These are phyloP conservation scores for Fistulinella cinereoalba DNA, from an alignment of 1,284 basidiomycete species.

Conservation along the genomic window DNA sequence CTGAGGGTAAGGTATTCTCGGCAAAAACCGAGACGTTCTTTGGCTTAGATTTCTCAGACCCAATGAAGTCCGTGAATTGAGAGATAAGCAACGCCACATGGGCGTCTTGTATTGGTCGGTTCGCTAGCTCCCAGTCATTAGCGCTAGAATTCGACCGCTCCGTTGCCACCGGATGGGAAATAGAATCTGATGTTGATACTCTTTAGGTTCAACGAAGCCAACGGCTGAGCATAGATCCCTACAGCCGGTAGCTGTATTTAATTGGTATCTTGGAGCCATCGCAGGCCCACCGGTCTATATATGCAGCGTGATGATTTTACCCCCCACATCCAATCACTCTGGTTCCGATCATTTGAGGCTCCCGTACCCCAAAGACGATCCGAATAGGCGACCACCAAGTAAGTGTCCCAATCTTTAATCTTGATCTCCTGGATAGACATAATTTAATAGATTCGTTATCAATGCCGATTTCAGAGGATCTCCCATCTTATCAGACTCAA, in stretches of 20 bases:
- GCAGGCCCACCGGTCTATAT: conserved; percentile 15
- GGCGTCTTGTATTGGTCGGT: conserved; percentile 6
- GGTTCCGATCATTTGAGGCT: no score
- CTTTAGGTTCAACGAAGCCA: not conserved
- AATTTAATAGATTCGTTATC: conserved; percentile 6
- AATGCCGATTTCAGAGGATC: not conserved
- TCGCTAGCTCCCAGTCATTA: not conserved
- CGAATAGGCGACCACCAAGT: conserved; percentile 8
- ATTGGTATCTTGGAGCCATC: not conserved
- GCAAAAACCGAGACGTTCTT: no score
- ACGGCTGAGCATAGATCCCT: not conserved
- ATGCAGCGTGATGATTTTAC: not conserved
- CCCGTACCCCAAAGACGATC: no score
- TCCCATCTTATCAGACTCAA: conserved; percentile 7
- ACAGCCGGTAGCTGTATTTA: not conserved
- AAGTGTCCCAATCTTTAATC: not conserved
- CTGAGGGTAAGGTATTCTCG: no score
- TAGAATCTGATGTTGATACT: no score
- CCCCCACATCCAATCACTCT: no score
- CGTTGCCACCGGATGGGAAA: not conserved
- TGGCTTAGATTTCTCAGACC: not conserved
- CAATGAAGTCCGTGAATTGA: not conserved
- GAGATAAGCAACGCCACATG: no score
- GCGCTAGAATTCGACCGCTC: conserved; percentile 5
- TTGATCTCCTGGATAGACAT: not conserved